phyloP scores from a whole-genome alignment of 1,139 yeast species.

The Kodamaea anthophila region DNA sequence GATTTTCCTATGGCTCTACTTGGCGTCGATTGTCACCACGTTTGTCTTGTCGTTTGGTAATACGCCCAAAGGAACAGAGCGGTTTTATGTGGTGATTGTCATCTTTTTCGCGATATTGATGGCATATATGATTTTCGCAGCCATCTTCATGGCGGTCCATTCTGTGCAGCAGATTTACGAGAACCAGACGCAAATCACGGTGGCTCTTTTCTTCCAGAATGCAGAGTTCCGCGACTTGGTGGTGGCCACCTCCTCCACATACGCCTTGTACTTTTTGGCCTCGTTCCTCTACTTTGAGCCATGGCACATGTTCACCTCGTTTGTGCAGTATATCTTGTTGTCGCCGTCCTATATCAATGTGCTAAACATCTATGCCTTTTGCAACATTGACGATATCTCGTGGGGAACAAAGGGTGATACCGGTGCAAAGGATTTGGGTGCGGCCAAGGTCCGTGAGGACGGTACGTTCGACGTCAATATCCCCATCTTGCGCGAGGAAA shows the following conservation, averaged over 20 bases:
- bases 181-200: conserved; percentile 28
- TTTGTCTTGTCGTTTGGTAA: conserved; percentile 91
- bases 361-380: conserved; percentile 44
- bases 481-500: conserved; percentile 57
- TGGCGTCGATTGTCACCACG: conserved; percentile 83
- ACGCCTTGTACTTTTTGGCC: conserved; percentile 41
- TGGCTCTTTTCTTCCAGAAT: conserved; percentile 33
- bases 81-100: conserved; percentile 76
- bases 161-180: conserved; percentile 33
- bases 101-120: conserved; percentile 84
- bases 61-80: conserved; percentile 86
- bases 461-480: conserved; percentile 64
- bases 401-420: conserved; percentile 50
- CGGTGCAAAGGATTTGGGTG: conserved; percentile 42
- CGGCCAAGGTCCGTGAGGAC: conserved; percentile 60
- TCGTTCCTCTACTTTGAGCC: conserved; percentile 45
- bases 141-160: conserved; percentile 44
- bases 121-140: conserved; percentile 81
- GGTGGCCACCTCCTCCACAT: conserved; percentile 43
- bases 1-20: conserved; percentile 81
- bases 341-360: conserved; percentile 46
- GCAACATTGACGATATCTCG: conserved; percentile 45
- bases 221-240: conserved; percentile 43
- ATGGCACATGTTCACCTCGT: conserved; percentile 49
- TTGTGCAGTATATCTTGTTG: conserved; percentile 38